A percentile compares a stretch with the other conserved stretches of the same genome.
phyloP scores from a whole-genome alignment of 2,329 filamentous ascomycete species.

The Nigrospora sphaerica region DNA sequence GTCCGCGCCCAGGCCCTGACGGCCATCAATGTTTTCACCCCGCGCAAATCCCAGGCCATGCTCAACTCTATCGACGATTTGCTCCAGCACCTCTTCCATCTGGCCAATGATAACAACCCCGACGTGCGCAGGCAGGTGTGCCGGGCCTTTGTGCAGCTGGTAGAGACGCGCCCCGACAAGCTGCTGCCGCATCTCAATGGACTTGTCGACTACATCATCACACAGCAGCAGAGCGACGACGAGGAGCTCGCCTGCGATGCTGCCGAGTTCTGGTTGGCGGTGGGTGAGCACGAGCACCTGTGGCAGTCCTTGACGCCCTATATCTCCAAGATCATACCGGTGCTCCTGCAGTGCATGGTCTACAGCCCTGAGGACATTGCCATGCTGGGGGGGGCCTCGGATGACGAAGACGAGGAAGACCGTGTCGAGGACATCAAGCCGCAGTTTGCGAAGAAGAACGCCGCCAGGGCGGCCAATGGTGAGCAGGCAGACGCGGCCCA shows the following conservation, averaged over 20 bases:
- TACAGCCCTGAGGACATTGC: constrained; percentile 92
- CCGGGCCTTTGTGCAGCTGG: constrained; percentile 83
- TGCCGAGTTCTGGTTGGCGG: constrained; percentile 93
- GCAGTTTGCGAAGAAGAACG: constrained; percentile 68
- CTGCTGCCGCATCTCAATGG: constrained; percentile 81
- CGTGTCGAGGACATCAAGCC: constrained; percentile 87
- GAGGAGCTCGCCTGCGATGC: constrained; percentile 89
- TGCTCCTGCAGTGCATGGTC: constrained; percentile 89
- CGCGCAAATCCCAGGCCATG: constrained; percentile 76
- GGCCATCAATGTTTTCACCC: constrained; percentile 87
- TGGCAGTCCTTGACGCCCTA: constrained; percentile 71
- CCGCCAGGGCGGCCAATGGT: constrained; percentile 51
- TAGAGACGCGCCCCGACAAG: constrained; percentile 85
- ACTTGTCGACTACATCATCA: constrained; percentile 86
- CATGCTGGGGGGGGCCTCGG: constrained; percentile 72
- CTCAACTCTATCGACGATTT: constrained; percentile 74
- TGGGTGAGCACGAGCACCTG: constrained; percentile 79
- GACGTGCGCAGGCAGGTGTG: constrained; percentile 92
- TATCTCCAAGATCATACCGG: constrained; percentile 78
- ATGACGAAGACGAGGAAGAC: constrained; percentile 90
- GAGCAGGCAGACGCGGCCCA: constrained; percentile 43
- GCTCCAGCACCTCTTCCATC: constrained; percentile 72
- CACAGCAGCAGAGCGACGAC: constrained; percentile 82
- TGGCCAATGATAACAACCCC: constrained; percentile 68
- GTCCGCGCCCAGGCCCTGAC: constrained; percentile 75